Evolutionary conservation across 495 filamentous ascomycete species (phyloP).

Genomic region (Daldinia grandis): DNA sequence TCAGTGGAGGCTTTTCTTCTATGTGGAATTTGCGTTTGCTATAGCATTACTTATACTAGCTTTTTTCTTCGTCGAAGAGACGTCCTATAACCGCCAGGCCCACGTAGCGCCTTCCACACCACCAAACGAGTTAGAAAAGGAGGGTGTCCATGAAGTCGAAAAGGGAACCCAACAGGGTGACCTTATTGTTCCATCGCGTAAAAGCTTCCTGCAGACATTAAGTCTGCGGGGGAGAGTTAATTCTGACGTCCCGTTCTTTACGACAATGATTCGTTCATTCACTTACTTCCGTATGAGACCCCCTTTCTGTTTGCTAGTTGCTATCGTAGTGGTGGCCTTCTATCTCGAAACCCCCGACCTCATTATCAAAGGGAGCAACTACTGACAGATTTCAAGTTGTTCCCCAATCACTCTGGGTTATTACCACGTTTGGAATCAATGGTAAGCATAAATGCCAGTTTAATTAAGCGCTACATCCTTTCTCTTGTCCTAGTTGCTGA

Average conservation of each 20-base stretch:
- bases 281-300: constrained; percentile 56
- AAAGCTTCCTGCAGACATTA: constrained; percentile 57
- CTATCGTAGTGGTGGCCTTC: background rate
- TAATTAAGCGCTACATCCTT: constrained; percentile 27
- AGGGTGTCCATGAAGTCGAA: constrained; percentile 25
- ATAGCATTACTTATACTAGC: constrained; percentile 62
- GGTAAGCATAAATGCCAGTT: constrained; percentile 38
- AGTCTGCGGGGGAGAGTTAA: constrained; percentile 61
- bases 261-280: constrained; percentile 63
- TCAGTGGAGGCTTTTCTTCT: constrained; percentile 69
- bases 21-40: constrained; percentile 69
- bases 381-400: constrained; percentile 46
- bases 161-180: constrained; percentile 10
- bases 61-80: constrained; percentile 71
- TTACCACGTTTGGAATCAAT: constrained; percentile 58
- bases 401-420: constrained; percentile 67
- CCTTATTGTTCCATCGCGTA: constrained; percentile 49
- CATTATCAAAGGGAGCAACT: background rate
- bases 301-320: background rate
- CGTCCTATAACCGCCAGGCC: constrained; percentile 59
- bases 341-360: background rate
- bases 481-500: constrained; percentile 63
- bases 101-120: constrained; percentile 21
- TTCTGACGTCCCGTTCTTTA: constrained; percentile 62
- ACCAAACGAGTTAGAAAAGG: constrained; percentile 39